Conservation (phyloP, 2,329 filamentous ascomycete species). For the Colletotrichum somersetense region DNA sequence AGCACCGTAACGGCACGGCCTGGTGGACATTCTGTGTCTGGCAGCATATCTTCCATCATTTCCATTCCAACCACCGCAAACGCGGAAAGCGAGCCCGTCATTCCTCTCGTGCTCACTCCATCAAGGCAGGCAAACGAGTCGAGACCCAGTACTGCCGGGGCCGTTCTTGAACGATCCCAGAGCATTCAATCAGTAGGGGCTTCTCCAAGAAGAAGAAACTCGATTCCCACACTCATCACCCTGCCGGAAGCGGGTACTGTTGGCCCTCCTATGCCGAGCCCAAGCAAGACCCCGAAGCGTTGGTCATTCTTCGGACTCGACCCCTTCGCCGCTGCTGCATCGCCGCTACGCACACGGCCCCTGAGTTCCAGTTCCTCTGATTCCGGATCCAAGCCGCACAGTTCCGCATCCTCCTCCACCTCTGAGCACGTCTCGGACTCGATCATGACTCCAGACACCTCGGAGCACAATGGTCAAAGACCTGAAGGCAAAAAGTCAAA, state of each 20-base stretch:
- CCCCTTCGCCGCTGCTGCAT: constrained; percentile 59
- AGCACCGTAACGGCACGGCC: constrained; percentile 79
- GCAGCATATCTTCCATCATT: constrained; percentile 83
- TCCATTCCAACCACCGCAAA: constrained; percentile 63
- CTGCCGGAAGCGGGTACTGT: constrained; percentile 52
- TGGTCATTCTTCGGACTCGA: constrained; percentile 76
- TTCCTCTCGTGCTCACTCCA: constrained; percentile 53
- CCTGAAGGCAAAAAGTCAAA: constrained; percentile 55
- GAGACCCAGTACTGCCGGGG: constrained; percentile 78
- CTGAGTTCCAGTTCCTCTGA: constrained; percentile 62
- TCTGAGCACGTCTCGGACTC: constrained; percentile 54
- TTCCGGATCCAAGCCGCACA: constrained; percentile 47
- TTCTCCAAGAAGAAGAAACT: constrained; percentile 67
- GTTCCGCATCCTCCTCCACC: constrained; percentile 46
- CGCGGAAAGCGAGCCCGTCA: constrained; percentile 30
- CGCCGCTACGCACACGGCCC: constrained; percentile 61
- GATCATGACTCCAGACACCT: constrained; percentile 35
- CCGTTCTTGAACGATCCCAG: constrained; percentile 70
- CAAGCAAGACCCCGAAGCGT: constrained; percentile 65
- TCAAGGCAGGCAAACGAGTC: constrained; percentile 60
- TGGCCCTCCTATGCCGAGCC: constrained; percentile 58
- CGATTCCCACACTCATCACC: constrained; percentile 67
- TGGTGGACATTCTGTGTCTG: constrained; percentile 77
- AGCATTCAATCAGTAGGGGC: constrained; percentile 51
- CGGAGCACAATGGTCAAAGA: constrained; percentile 48